Conservation (phyloP, 495 filamentous ascomycete species). For the Clavariopsis aquatica region DNA sequence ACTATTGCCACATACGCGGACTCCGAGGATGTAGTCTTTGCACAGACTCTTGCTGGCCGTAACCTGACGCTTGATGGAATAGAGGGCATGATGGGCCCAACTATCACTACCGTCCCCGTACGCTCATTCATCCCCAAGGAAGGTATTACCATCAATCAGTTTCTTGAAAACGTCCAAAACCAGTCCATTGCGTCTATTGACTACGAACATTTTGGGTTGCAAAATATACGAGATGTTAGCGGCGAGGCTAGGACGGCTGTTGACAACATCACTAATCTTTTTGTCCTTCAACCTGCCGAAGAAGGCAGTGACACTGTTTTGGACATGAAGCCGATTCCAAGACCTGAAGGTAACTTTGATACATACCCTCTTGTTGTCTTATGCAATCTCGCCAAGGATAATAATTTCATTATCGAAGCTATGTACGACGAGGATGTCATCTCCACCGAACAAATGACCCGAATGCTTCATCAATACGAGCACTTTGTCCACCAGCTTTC, state of each 20-base stretch:
- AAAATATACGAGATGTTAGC: conserved; percentile 65
- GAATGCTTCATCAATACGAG: conserved; percentile 35
- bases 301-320: conserved; percentile 25
- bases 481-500: conserved; percentile 30
- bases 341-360: conserved; percentile 35
- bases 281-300: conserved; percentile 55
- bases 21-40: conserved; percentile 56
- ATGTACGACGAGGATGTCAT: conserved; percentile 31
- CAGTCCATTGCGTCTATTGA: conserved; percentile 53
- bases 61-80: conserved; percentile 55
- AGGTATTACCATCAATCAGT: conserved; percentile 43
- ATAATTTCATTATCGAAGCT: conserved; percentile 16
- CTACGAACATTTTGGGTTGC: conserved; percentile 58
- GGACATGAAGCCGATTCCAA: conserved; percentile 32
- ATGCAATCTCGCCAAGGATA: conserved; percentile 15
- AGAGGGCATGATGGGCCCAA: conserved; percentile 55
- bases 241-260: conserved; percentile 64
- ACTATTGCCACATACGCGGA: conserved; percentile 50
- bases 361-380: conserved; percentile 37
- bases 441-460: conserved; percentile 18
- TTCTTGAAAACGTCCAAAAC: conserved; percentile 50
- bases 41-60: conserved; percentile 56
- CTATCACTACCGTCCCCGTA: conserved; percentile 51
- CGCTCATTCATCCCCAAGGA: conserved; percentile 46
- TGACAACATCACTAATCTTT: conserved; percentile 57